Percentiles rank a stretch among this genome's conserved stretches.
These are phyloP conservation scores for Mytilinidion resinicola DNA, from an alignment of 495 filamentous ascomycete species.

Conservation along the genomic window DNA sequence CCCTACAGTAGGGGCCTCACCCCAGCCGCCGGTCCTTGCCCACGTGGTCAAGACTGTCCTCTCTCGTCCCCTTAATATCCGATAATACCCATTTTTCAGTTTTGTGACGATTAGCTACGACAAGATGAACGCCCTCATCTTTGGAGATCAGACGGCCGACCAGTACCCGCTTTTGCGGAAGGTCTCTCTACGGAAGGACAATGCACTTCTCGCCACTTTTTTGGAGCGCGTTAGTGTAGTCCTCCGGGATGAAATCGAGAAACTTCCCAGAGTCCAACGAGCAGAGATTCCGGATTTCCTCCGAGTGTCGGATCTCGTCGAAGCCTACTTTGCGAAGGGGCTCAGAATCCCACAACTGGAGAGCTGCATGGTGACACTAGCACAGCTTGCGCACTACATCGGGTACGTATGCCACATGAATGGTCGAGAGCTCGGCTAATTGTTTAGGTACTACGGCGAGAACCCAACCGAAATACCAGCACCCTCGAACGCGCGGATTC, in stretches of 20 bases:
- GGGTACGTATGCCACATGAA: conserved; percentile 48
- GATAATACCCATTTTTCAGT: neutral
- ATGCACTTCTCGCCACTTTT: conserved; percentile 59
- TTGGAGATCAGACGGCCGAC: conserved; percentile 76
- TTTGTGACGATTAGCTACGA: conserved; percentile 5
- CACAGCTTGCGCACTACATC: conserved; percentile 70
- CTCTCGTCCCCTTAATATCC: neutral
- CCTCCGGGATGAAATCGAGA: conserved; percentile 57
- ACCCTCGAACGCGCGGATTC: conserved; percentile 42
- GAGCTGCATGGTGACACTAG: conserved; percentile 61
- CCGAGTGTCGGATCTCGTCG: conserved; percentile 62
- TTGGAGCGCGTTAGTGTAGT: conserved; percentile 56
- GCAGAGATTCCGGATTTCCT: conserved; percentile 61
- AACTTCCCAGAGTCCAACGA: conserved; percentile 53
- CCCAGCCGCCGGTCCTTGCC: neutral
- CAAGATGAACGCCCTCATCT: conserved; percentile 41
- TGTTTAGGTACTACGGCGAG: conserved; percentile 48
- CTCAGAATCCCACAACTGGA: conserved; percentile 56
- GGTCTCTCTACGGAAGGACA: conserved; percentile 58
- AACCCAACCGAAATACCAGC: conserved; percentile 42
- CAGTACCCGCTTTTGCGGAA: conserved; percentile 59
- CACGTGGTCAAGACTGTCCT: neutral
- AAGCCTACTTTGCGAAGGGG: conserved; percentile 52
- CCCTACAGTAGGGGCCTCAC: neutral
- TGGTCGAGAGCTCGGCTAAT: conserved; percentile 28